Evolutionary conservation across 2,329 filamentous ascomycete genomes (phyloP).

Genomic region (Mycocentrospora acerina): DNA sequence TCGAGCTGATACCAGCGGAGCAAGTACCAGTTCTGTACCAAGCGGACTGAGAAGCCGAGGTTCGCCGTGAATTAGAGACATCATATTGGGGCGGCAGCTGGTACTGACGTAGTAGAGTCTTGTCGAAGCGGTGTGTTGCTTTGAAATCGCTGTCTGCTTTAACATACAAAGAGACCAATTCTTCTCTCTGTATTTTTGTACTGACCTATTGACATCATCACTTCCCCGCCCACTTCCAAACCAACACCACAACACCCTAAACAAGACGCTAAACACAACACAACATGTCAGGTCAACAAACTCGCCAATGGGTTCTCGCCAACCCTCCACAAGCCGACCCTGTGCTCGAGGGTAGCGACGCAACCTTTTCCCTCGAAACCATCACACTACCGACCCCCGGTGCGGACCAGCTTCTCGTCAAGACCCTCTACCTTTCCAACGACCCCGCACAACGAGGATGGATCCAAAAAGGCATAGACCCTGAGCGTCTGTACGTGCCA

Average conservation of each 20-base stretch:
- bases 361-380: slow-evolving; percentile 45
- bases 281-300: slow-evolving; percentile 36
- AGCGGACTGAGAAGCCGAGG: slow-evolving; percentile 8
- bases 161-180: slow-evolving; percentile 1
- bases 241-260: slow-evolving; percentile 1
- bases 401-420: slow-evolving; percentile 49
- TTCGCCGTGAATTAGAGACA: slow-evolving; percentile 8
- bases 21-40: neutral
- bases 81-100: slow-evolving; percentile 3
- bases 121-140: slow-evolving; percentile 1
- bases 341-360: slow-evolving; percentile 37
- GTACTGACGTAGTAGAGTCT: slow-evolving; percentile 5
- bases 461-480: slow-evolving; percentile 46
- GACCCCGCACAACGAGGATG: slow-evolving; percentile 56
- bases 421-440: slow-evolving; percentile 52
- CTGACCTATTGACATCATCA: neutral
- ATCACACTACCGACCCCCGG: slow-evolving; percentile 38
- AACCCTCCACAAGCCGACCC: slow-evolving; percentile 43
- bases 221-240: neutral
- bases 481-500: slow-evolving; percentile 49
- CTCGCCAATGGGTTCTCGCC: slow-evolving; percentile 48
- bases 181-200: neutral
- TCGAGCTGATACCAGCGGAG: neutral
- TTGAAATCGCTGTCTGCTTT: slow-evolving; percentile 7
- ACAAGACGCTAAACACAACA: no score